Base-by-base conservation (phyloP, 176 grass and related monocot genomes). In the Oryza nivara region DNA sequence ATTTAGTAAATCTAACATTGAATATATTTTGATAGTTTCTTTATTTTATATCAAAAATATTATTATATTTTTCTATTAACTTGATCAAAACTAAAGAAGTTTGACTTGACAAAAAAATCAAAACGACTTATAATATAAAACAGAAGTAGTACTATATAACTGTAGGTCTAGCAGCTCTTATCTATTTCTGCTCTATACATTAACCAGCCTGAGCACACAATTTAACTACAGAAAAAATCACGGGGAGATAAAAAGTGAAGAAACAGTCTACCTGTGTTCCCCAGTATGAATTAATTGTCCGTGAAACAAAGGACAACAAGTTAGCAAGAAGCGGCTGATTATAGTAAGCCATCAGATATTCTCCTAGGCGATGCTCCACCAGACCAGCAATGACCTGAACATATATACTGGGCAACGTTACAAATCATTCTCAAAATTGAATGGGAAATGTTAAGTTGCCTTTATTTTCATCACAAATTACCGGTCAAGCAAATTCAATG, bases 251-350 rank as follows among this genome's bases (percentile, higher is more conserved):
- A 63, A 86, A 65, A 80, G 38, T 16, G 20, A 38, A 74, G 34
- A 80, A 16, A 63, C 30, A 36, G 38, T 79, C 54, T 86, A 99
- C 96, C 96, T 99, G 93, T 77, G 96, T 99, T 96, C 93, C 96
- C 91, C 90, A 94, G 82, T 99, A 99, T 35, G 93, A 96, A 89
- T 99, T 99, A 80, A 99, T 89, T 75, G 84, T 94, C 60, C 96
- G 85, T 44, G 84, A 83, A 84, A 86, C 88, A 56, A 99, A 99
- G 58, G 93, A 99, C 64, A 99, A 65, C 25, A 93, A 6, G 52
- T 64, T 91, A 46, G 88, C 91, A 89, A 96, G 86, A 87, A 94
- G 65, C 75, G 91, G 89, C 17, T 85, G 89, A 80, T 93, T 90
- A 84, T 95, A 93, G 74, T 99, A 88, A 15, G 80, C 80, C 88